Evolutionary conservation across 2,329 filamentous ascomycete species (phyloP), one percentile per base, ranked within the genome.

Genomic region (Aspergillus costaricaensis): DNA sequence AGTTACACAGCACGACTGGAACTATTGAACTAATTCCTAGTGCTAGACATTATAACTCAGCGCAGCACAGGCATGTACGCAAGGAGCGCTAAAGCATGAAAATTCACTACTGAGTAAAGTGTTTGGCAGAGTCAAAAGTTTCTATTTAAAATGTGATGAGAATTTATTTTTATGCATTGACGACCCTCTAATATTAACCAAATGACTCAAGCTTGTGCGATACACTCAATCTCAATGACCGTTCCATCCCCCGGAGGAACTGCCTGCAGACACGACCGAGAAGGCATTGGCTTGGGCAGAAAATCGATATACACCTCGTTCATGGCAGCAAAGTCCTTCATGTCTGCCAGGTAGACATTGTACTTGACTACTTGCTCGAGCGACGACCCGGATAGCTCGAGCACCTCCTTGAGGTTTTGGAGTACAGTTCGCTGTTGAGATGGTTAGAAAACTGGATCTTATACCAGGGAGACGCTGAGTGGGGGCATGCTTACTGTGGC

Each of bases 321-420:
- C 88, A 96, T 91, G 75, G 86, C 87, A 74, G 77, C 80, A 68
- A 88, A 90, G 71, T 89, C 80, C 52, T 81, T 77, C 86, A 89
- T 89, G 60, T 82, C 81, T 0, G 83, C 84, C 5, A 90, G 73
- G 70, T 86, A 90, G 49, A 89, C 79, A 67, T 88, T 89, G 67
- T 86, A 81, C 74, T 89, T 89, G 71, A 89, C 81, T 0, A 85
- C 81, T 38, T 88, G 85, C 9, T 82, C 76, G n/a, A 88, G 75
- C 57, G 76, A 80, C 21, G 81, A 84, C 0, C 85, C 86, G 0
- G 85, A 83, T 4, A 82, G 85, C 62, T 84, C 79, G n/a, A 89
- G 83, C 1, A 89, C 81, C 2, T 80, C 81, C 21, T 79, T 84
- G 4, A 89, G 77, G 73, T 88, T 88, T 56, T 79, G 71, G 17